Conservation (phyloP, 2,329 filamentous ascomycete species). For the Sclerotinia glacialis region DNA sequence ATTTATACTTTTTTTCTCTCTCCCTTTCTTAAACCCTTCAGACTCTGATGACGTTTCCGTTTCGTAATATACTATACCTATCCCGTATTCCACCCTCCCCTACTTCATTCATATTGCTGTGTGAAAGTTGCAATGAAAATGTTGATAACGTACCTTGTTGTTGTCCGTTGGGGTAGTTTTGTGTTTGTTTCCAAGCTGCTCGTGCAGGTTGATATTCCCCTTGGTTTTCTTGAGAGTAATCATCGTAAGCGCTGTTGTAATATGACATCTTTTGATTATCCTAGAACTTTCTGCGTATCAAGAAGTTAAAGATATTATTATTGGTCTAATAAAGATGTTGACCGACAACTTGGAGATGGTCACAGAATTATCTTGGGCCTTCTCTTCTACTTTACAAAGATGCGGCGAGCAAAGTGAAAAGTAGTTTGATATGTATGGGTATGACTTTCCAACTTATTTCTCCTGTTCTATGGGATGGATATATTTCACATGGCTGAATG, state of each 20-base stretch:
- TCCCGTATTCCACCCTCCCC: background rate
- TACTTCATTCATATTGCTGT: background rate
- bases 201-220: slow-evolving; percentile 20
- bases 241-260: slow-evolving; percentile 7
- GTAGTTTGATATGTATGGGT: background rate
- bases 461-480: background rate
- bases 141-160: slow-evolving; percentile 9
- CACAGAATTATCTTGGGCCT: background rate
- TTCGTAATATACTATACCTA: too few species aligned
- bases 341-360: background rate
- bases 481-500: background rate
- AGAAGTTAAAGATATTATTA: background rate
- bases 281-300: background rate
- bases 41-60: background rate
- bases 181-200: slow-evolving; percentile 19
- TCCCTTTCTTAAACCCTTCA: background rate
- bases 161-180: background rate
- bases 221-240: background rate
- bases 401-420: background rate
- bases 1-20: background rate
- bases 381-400: background rate
- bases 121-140: background rate
- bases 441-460: background rate
- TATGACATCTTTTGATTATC: background rate
- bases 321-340: background rate